phyloP scores from a whole-genome alignment of 179 eudicot species.

The Beta macrorhiza region DNA sequence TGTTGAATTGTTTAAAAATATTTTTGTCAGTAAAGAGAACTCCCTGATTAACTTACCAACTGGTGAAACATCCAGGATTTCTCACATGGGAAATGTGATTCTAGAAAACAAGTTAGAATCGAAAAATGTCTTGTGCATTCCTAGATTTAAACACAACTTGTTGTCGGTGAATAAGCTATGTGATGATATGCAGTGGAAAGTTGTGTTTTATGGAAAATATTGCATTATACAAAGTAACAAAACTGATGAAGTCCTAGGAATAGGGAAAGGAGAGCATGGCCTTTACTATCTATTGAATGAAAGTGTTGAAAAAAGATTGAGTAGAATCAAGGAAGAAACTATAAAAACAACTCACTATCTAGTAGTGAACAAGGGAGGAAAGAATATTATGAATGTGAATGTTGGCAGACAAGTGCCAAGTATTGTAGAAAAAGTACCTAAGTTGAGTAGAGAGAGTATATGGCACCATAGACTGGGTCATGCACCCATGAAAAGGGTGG shows the following conservation, averaged over 20 bases:
- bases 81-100: neutral
- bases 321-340: too few species aligned
- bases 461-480: neutral
- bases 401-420: too few species aligned
- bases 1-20: neutral
- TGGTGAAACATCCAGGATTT: neutral
- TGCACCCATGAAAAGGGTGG: neutral
- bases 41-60: neutral
- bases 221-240: neutral
- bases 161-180: neutral
- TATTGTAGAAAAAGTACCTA: too few species aligned
- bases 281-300: too few species aligned
- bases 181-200: neutral
- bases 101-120: neutral
- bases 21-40: neutral
- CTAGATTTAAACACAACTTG: neutral
- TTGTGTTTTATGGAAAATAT: too few species aligned
- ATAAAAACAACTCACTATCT: too few species aligned
- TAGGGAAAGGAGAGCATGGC: neutral
- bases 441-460: too few species aligned
- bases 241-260: neutral
- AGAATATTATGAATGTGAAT: too few species aligned
- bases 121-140: neutral
- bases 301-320: fast-evolving
- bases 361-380: too few species aligned